These are phyloP conservation scores for Trichoderma sp. DNA, from an alignment of 2,329 filamentous ascomycete genomes.

Conservation along the genomic window DNA sequence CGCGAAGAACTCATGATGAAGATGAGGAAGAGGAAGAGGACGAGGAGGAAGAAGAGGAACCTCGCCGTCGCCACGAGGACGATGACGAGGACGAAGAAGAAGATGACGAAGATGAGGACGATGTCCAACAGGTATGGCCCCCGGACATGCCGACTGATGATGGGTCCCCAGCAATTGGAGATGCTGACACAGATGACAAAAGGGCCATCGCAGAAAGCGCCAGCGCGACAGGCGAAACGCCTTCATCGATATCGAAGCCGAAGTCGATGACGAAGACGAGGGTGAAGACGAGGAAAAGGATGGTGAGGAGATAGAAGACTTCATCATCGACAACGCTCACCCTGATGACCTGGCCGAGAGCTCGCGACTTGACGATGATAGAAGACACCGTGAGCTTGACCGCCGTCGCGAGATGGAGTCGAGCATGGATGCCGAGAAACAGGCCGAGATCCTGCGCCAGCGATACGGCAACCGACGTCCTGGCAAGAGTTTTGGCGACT, in stretches of 20 bases:
- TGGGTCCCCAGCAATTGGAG: not conserved
- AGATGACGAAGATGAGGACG: constrained; percentile 64
- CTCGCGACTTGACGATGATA: constrained; percentile 81
- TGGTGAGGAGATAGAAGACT: constrained; percentile 76
- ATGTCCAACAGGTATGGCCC: constrained; percentile 62
- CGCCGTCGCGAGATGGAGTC: constrained; percentile 84
- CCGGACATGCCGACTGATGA: not conserved
- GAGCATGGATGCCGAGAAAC: constrained; percentile 89
- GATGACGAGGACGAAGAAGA: constrained; percentile 42
- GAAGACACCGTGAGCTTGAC: constrained; percentile 91
- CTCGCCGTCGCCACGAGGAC: constrained; percentile 27
- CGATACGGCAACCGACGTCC: constrained; percentile 80
- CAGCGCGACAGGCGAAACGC: constrained; percentile 74
- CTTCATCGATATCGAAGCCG: constrained; percentile 97
- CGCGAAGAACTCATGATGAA: constrained; percentile 32
- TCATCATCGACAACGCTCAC: constrained; percentile 87
- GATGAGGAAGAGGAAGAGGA: constrained; percentile 46
- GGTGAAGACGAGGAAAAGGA: constrained; percentile 89
- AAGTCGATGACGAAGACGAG: constrained; percentile 94
- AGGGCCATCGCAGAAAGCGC: constrained; percentile 77
- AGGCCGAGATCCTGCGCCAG: constrained; percentile 82
- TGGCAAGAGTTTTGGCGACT: constrained; percentile 65
- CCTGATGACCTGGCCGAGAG: constrained; percentile 84
- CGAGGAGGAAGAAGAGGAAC: constrained; percentile 34
- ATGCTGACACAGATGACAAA: constrained; percentile 30